Conservation (phyloP, 352 stramenopile species). For the Phytophthora boehmeriae region DNA sequence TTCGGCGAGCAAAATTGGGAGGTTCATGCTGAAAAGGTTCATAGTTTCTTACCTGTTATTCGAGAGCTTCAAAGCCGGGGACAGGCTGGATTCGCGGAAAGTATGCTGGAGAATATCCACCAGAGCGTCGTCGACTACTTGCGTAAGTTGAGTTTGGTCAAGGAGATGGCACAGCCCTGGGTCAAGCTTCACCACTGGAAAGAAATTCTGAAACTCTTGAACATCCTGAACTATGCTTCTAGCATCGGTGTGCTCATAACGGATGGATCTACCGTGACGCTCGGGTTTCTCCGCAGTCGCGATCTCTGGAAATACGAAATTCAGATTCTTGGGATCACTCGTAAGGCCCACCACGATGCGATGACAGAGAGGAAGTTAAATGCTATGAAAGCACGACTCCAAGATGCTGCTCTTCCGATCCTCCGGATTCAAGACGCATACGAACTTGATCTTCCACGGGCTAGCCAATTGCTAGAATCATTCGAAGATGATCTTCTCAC, state of each 20-base stretch:
- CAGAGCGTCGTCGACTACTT: slow-evolving; percentile 44
- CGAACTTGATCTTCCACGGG: slow-evolving; percentile 43
- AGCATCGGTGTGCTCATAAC: slow-evolving; percentile 51
- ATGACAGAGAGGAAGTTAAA: slow-evolving; percentile 61
- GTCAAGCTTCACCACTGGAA: slow-evolving; percentile 69
- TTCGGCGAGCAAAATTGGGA: slow-evolving; percentile 71
- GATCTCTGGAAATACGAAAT: slow-evolving; percentile 58
- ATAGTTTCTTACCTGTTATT: slow-evolving; percentile 42
- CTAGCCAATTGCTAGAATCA: slow-evolving; percentile 38
- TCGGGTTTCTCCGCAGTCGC: slow-evolving; percentile 55
- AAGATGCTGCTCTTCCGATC: slow-evolving; percentile 45
- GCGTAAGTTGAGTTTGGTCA: slow-evolving; percentile 50
- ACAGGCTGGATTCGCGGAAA: slow-evolving; percentile 36
- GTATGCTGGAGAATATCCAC: slow-evolving; percentile 47
- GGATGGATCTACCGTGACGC: slow-evolving; percentile 54
- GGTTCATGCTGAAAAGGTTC: slow-evolving; percentile 42
- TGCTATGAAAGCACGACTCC: slow-evolving; percentile 59
- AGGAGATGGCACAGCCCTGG: slow-evolving; percentile 55
- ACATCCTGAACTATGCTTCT: slow-evolving; percentile 58
- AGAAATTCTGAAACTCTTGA: slow-evolving; percentile 54
- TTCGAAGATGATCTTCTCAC: slow-evolving; percentile 66
- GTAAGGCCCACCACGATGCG: slow-evolving; percentile 58
- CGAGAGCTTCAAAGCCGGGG: slow-evolving; percentile 36
- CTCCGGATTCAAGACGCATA: slow-evolving; percentile 50
- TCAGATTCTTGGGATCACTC: slow-evolving; percentile 65